These are phyloP conservation scores for Penicillium diatomitis DNA, from an alignment of 495 filamentous ascomycete species.

Conservation along the genomic window DNA sequence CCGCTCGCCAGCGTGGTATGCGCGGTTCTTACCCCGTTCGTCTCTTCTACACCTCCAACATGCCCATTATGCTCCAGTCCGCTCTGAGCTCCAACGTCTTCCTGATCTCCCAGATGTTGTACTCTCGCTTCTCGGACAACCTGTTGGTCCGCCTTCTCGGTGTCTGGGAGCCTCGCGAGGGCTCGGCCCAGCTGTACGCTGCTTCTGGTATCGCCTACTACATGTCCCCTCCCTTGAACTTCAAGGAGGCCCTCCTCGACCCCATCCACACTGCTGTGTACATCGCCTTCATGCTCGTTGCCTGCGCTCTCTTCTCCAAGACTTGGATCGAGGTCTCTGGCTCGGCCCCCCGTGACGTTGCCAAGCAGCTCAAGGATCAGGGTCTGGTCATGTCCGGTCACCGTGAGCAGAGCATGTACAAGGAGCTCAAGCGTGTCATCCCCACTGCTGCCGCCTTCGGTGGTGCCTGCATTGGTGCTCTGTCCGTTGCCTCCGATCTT, in stretches of 20 bases:
- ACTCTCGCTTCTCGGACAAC: conserved; percentile 97
- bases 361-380: conserved; percentile 99
- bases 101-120: conserved; percentile 97
- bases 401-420: conserved; percentile 99
- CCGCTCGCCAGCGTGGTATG: conserved; percentile 95
- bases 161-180: conserved; percentile 97
- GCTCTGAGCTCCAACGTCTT: conserved; percentile 98
- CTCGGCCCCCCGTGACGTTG: conserved; percentile 93
- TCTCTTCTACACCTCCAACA: conserved; percentile 56
- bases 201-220: conserved; percentile 93
- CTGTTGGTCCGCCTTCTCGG: conserved; percentile 92
- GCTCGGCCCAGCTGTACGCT: conserved; percentile 89
- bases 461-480: conserved; percentile 96
- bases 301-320: conserved; percentile 98
- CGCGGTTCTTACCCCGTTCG: conserved; percentile 70
- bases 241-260: conserved; percentile 91
- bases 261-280: conserved; percentile 95
- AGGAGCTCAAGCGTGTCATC: conserved; percentile 98
- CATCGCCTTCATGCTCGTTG: conserved; percentile 92
- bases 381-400: conserved; percentile 99
- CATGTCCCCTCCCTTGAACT: conserved; percentile 97
- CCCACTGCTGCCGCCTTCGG: conserved; percentile 97
- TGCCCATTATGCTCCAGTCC: conserved; percentile 99
- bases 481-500: conserved; percentile 91
- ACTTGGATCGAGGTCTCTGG: conserved; percentile 99